These are phyloP conservation scores for Secale cereale DNA, from an alignment of 176 grass and related monocot species.

Conservation along the genomic window DNA sequence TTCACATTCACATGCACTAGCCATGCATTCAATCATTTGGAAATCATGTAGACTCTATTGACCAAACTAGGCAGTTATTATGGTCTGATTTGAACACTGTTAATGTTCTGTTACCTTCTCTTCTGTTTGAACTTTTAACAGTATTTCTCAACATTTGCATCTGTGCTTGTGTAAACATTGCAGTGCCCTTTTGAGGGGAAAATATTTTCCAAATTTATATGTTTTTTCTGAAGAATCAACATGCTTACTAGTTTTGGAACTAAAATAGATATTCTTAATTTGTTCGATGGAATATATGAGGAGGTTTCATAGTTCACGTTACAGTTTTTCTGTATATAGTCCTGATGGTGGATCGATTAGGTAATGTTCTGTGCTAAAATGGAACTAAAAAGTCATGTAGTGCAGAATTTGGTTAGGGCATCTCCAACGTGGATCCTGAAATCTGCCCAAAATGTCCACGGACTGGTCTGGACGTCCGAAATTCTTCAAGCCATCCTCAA, in stretches of 20 bases:
- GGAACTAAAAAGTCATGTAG: background rate
- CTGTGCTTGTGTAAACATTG: slow-evolving; percentile 11
- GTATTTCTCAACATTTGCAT: background rate
- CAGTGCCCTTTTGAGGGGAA: background rate
- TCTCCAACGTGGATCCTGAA: too few species aligned
- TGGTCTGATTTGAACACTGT: background rate
- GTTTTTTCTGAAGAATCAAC: background rate
- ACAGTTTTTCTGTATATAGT: background rate
- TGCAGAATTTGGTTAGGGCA: background rate
- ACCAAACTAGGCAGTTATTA: background rate
- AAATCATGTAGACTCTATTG: background rate
- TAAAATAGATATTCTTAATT: background rate
- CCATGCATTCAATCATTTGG: slow-evolving; percentile 6
- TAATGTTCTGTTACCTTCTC: background rate
- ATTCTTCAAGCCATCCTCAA: too few species aligned
- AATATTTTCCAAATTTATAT: background rate
- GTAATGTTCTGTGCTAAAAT: background rate
- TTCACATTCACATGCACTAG: background rate
- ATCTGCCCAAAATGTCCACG: too few species aligned
- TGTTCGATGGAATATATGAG: background rate
- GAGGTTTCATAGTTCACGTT: background rate
- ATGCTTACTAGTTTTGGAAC: background rate
- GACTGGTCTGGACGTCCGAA: too few species aligned
- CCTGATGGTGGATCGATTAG: background rate
- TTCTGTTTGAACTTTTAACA: background rate